phyloP scores from a whole-genome alignment of 2,329 filamentous ascomycete species.

The Grosmannia serpens region DNA sequence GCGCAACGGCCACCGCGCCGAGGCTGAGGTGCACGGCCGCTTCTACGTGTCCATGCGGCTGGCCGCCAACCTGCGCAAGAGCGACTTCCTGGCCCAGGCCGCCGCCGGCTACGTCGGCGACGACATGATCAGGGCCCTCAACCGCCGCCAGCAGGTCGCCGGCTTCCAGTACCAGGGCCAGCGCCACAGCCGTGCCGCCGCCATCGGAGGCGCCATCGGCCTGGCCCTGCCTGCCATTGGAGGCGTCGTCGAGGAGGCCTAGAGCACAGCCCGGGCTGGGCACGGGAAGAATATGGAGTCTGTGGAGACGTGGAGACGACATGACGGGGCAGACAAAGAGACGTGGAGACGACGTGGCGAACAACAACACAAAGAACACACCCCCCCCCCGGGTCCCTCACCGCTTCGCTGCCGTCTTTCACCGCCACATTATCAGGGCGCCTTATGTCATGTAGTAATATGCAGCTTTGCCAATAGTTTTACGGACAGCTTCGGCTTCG shows the following conservation, averaged over 20 bases:
- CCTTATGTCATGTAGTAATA: too few relatives aligned
- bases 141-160: constrained; percentile 34
- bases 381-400: too few relatives aligned
- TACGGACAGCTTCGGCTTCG: too few relatives aligned
- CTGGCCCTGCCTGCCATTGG: constrained; percentile 20
- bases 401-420: too few relatives aligned
- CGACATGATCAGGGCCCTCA: constrained; percentile 35
- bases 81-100: constrained; percentile 4
- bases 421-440: too few relatives aligned
- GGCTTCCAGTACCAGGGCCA: constrained; percentile 32
- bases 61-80: constrained; percentile 32
- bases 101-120: constrained; percentile 3
- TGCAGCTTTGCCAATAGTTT: too few relatives aligned
- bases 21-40: constrained; percentile 38
- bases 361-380: too few relatives aligned
- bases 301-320: too few relatives aligned
- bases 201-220: constrained; percentile 30
- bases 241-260: constrained; percentile 13
- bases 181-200: constrained; percentile 28
- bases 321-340: too few relatives aligned
- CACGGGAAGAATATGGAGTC: too few relatives aligned
- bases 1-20: constrained; percentile 19
- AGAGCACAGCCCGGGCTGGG: too few relatives aligned
- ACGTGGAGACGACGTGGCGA: too few relatives aligned
- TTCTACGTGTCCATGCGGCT: constrained; percentile 46